Percentiles rank a stretch among this genome's conserved stretches.
Conservation (phyloP, 2,329 filamentous ascomycete species). For the Diplodia seriata region DNA sequence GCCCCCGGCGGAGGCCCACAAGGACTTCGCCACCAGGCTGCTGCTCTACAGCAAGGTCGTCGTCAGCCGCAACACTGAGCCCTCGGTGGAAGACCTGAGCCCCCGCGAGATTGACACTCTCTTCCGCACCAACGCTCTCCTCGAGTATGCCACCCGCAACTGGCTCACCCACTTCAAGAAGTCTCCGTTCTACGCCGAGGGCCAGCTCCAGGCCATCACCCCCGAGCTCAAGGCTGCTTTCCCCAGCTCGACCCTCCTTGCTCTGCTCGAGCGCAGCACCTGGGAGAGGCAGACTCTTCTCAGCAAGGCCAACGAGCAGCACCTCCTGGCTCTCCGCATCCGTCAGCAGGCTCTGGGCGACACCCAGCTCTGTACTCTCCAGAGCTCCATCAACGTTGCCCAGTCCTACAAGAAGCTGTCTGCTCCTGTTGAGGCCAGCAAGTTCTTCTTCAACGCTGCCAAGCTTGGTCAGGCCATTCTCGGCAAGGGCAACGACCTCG, state of each 20-base stretch:
- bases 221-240: slow-evolving; percentile 56
- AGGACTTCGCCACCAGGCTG: slow-evolving; percentile 54
- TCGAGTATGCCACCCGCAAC: slow-evolving; percentile 58
- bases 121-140: slow-evolving; percentile 52
- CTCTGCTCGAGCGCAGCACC: slow-evolving; percentile 59
- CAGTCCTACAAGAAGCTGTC: slow-evolving; percentile 30
- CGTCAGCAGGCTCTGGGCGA: slow-evolving; percentile 32
- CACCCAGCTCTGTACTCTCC: slow-evolving; percentile 21
- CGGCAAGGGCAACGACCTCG: slow-evolving; percentile 31
- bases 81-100: slow-evolving; percentile 52
- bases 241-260: slow-evolving; percentile 55
- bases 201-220: slow-evolving; percentile 53
- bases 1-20: slow-evolving; percentile 54
- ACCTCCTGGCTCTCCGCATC: slow-evolving; percentile 30
- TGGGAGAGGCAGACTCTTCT: slow-evolving; percentile 43
- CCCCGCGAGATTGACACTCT: slow-evolving; percentile 51
- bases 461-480: slow-evolving; percentile 36
- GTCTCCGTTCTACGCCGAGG: slow-evolving; percentile 53
- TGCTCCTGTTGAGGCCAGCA: slow-evolving; percentile 45
- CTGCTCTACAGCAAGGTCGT: slow-evolving; percentile 54
- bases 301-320: slow-evolving; percentile 31
- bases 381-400: slow-evolving; percentile 32
- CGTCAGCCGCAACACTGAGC: slow-evolving; percentile 50
- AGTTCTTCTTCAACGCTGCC: slow-evolving; percentile 44
- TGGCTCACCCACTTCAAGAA: slow-evolving; percentile 58